Conservation (phyloP, 2,329 filamentous ascomycete species). For the Hypoxylon sp. region DNA sequence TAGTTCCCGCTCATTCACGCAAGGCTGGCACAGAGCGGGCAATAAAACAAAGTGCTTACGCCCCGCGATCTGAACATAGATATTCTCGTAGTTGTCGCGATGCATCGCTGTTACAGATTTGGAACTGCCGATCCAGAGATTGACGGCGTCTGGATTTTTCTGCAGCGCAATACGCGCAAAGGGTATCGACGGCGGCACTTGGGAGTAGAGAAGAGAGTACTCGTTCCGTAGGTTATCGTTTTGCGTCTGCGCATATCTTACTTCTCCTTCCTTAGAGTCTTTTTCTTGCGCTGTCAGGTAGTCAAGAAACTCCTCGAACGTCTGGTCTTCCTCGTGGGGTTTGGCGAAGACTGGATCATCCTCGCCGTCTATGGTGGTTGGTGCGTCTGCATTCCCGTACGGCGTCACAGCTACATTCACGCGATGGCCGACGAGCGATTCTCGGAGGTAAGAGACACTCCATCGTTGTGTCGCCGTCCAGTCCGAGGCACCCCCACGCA, state of each 20-base stretch:
- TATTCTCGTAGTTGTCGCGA: slow-evolving; percentile 86
- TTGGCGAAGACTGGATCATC: slow-evolving; percentile 69
- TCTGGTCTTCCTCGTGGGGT: slow-evolving; percentile 71
- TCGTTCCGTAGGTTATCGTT: slow-evolving; percentile 84
- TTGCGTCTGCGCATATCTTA: slow-evolving; percentile 81
- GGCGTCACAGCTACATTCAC: slow-evolving; percentile 85
- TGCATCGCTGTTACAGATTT: slow-evolving; percentile 76
- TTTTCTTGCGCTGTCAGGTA: slow-evolving; percentile 67
- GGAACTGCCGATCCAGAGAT: slow-evolving; percentile 83
- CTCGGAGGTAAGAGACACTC: slow-evolving; percentile 67
- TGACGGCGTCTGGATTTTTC: slow-evolving; percentile 75
- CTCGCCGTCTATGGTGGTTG: slow-evolving; percentile 50
- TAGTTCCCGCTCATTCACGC: slow-evolving; percentile 71
- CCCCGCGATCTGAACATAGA: slow-evolving; percentile 80
- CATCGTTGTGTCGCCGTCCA: slow-evolving; percentile 73
- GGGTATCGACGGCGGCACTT: slow-evolving; percentile 71
- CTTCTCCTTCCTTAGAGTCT: slow-evolving; percentile 52
- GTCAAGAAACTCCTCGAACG: slow-evolving; percentile 69
- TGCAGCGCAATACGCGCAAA: slow-evolving; percentile 78
- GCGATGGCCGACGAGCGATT: slow-evolving; percentile 60
- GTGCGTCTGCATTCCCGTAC: slow-evolving; percentile 67
- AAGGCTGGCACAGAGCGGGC: slow-evolving; percentile 74
- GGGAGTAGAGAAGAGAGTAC: slow-evolving; percentile 68
- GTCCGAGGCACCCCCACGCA: slow-evolving; percentile 66
- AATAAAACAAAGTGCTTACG: slow-evolving; percentile 78